A percentile compares a stretch with the other conserved stretches of the same genome.
Evolutionary conservation across 441 rosid genomes (phyloP).

Genomic region (Gossypium gossypioides): DNA sequence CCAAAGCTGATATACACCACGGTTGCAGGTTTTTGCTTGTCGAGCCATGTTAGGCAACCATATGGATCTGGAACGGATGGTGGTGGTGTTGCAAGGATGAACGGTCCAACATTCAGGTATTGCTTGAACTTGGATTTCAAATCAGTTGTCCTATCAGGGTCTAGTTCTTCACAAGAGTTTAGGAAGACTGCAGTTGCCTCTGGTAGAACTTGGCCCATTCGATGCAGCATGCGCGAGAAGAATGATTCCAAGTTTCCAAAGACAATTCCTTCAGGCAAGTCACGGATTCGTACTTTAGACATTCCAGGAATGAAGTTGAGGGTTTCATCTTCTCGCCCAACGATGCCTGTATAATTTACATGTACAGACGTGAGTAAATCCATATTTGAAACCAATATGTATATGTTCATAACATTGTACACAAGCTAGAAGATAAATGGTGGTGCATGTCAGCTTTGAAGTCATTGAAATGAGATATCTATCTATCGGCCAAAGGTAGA

Average conservation of each 20-base stretch:
- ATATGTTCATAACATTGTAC: not conserved
- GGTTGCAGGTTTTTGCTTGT: conserved; percentile 25
- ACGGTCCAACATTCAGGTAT: conserved; percentile 41
- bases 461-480: not conserved
- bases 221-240: conserved; percentile 38
- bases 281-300: conserved; percentile 36
- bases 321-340: conserved; percentile 26
- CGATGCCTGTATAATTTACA: conserved; percentile 11
- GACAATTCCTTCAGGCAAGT: conserved; percentile 51
- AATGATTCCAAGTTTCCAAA: conserved; percentile 29
- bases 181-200: conserved; percentile 40
- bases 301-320: conserved; percentile 45
- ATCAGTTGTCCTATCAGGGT: conserved; percentile 27
- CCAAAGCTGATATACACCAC: conserved; percentile 56
- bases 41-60: conserved; percentile 45
- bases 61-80: conserved; percentile 16
- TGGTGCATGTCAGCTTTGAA: not conserved
- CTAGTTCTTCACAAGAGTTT: conserved; percentile 52
- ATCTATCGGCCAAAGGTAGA: not conserved
- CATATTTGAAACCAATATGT: not conserved
- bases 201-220: conserved; percentile 39
- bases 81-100: conserved; percentile 17
- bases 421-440: not conserved
- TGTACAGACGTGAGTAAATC: not conserved
- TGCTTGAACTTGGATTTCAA: conserved; percentile 32